phyloP scores from a whole-genome alignment of 768 basidiomycete species.

The Leccinum incarnatum region DNA sequence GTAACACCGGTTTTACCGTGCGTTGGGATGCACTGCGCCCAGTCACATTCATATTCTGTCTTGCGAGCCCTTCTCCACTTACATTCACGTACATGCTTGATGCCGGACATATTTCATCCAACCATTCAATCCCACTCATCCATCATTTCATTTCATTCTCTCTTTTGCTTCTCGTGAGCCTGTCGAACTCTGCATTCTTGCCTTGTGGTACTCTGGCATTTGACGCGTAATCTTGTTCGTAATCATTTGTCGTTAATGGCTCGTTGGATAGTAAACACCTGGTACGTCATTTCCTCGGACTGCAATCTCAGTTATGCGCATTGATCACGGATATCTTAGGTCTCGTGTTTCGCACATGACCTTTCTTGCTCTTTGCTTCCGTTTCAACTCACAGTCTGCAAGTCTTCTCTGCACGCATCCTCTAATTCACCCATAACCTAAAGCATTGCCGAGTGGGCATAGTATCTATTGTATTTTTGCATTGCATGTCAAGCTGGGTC shows the following conservation, averaged over 20 bases:
- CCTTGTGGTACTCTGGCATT: neutral
- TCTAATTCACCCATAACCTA: conserved; percentile 6
- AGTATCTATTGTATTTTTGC: conserved; percentile 12
- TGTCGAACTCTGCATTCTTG: neutral
- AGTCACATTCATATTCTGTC: neutral
- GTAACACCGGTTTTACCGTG: neutral
- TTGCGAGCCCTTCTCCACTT: neutral
- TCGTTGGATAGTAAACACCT: neutral
- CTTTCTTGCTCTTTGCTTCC: neutral
- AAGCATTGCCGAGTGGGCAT: conserved; percentile 9
- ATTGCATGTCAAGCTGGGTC: conserved; percentile 4
- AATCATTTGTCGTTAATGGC: conserved; percentile 3
- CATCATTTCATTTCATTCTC: neutral
- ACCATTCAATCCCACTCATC: neutral
- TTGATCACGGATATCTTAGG: conserved; percentile 9
- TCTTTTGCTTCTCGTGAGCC: neutral
- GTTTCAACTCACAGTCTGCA: neutral
- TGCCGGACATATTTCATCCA: neutral
- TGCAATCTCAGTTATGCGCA: neutral
- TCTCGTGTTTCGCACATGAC: neutral
- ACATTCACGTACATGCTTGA: conserved; percentile 8
- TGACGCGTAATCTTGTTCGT: neutral
- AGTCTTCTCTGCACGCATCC: neutral
- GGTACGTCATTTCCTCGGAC: conserved; percentile 7
- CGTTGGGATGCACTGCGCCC: neutral